phyloP scores from a whole-genome alignment of 495 filamentous ascomycete species.

The Neurospora hispaniola region DNA sequence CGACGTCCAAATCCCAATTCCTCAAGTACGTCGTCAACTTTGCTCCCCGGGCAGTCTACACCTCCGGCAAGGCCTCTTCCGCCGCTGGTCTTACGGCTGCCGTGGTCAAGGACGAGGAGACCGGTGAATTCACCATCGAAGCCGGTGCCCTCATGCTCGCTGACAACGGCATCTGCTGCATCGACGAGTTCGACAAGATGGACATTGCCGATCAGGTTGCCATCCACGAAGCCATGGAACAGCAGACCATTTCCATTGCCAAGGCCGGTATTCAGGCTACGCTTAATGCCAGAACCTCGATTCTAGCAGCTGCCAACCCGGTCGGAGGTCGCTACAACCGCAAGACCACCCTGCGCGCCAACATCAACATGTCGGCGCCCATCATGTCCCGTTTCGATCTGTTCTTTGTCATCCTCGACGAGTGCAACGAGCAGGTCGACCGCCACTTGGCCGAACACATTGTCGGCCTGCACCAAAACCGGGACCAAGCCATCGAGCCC shows the following conservation, averaged over 20 bases:
- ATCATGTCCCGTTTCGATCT: slow-evolving; percentile 99
- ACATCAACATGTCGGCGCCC: slow-evolving; percentile 96
- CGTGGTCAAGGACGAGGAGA: slow-evolving; percentile 96
- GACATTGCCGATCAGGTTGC: slow-evolving; percentile 95
- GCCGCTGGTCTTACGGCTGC: slow-evolving; percentile 96
- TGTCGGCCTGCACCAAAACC: slow-evolving; percentile 83
- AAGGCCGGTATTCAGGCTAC: slow-evolving; percentile 99
- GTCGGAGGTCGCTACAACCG: slow-evolving; percentile 95
- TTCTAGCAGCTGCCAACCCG: slow-evolving; percentile 93
- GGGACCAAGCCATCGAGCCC: slow-evolving; percentile 80
- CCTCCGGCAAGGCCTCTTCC: slow-evolving; percentile 94
- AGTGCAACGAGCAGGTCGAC: slow-evolving; percentile 87
- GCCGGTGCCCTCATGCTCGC: slow-evolving; percentile 97
- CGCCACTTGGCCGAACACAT: slow-evolving; percentile 89
- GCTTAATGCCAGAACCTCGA: slow-evolving; percentile 87
- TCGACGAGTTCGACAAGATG: slow-evolving; percentile 99
- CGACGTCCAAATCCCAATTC: slow-evolving; percentile 98
- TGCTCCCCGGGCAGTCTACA: slow-evolving; percentile 92
- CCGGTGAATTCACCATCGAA: slow-evolving; percentile 97
- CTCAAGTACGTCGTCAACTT: slow-evolving; percentile 96
- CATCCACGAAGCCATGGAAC: slow-evolving; percentile 99
- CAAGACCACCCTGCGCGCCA: slow-evolving; percentile 82
- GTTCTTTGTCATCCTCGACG: slow-evolving; percentile 97
- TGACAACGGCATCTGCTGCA: slow-evolving; percentile 93
- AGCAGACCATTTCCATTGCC: slow-evolving; percentile 98